Conservation (phyloP, 257 asterid species). For the Asclepias syriaca region DNA sequence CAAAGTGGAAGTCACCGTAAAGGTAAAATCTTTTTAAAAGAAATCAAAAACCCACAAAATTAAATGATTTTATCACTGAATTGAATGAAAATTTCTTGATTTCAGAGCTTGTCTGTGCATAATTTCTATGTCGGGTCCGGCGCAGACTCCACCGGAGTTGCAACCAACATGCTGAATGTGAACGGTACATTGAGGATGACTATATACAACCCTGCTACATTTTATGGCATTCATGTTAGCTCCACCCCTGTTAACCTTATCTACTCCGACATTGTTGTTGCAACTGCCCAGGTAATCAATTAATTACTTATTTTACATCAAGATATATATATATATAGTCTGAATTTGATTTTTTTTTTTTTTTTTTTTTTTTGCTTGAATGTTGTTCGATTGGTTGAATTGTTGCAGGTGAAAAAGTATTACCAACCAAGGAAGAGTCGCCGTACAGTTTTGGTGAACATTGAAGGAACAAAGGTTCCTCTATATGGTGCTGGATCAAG, state of each 20-base stretch:
- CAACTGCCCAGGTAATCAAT: conserved; percentile 64
- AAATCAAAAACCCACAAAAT: too few relatives aligned
- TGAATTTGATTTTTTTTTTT: not conserved
- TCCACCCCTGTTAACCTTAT: conserved; percentile 72
- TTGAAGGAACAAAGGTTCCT: conserved; percentile 73
- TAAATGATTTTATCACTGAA: not conserved
- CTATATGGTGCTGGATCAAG: conserved; percentile 82
- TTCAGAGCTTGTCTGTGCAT: conserved; percentile 72
- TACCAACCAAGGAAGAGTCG: conserved; percentile 78
- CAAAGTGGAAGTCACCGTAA: conserved; percentile 52
- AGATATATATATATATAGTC: too few relatives aligned
- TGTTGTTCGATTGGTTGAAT: not conserved
- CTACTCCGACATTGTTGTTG: conserved; percentile 68
- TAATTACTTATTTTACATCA: too few relatives aligned
- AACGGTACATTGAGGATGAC: conserved; percentile 72
- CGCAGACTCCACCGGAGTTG: conserved; percentile 76
- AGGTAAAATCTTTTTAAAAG: conserved; percentile 32
- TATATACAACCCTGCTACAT: conserved; percentile 84
- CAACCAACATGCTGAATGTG: conserved; percentile 63
- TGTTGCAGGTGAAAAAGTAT: conserved; percentile 61
- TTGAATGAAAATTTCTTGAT: not conserved
- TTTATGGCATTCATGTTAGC: conserved; percentile 78
- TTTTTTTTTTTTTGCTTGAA: conserved; percentile 3
- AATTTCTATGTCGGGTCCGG: conserved; percentile 70
- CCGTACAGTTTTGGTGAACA: conserved; percentile 48